phyloP scores from a whole-genome alignment of 805 yeast species.

The Lipomyces mesembrius region DNA sequence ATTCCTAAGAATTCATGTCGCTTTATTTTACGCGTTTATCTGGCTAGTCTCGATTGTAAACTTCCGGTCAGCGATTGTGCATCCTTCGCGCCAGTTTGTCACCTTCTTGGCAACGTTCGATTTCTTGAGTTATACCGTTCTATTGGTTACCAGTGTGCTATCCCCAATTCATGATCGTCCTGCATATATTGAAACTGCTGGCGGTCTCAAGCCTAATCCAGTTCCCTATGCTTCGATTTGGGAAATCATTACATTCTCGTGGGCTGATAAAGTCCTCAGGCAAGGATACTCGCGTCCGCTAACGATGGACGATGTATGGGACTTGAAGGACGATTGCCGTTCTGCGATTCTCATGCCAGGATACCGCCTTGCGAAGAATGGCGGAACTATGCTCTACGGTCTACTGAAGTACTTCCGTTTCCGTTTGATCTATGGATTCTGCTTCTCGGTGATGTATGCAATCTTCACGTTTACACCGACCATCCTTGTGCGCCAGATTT shows the following conservation, averaged over 20 bases:
- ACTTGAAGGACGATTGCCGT: conserved; percentile 76
- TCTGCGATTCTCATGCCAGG: conserved; percentile 67
- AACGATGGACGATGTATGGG: conserved; percentile 76
- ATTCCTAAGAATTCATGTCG: conserved; percentile 40
- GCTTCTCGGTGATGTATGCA: conserved; percentile 27
- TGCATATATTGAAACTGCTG: conserved; percentile 49
- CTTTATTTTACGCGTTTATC: conserved; percentile 37
- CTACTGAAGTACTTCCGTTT: conserved; percentile 17
- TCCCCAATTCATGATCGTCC: conserved; percentile 73
- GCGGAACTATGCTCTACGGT: conserved; percentile 28
- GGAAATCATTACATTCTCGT: conserved; percentile 67
- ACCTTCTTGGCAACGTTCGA: conserved; percentile 33
- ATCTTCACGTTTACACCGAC: conserved; percentile 77
- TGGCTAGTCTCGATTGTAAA: conserved; percentile 33
- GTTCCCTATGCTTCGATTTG: conserved; percentile 70
- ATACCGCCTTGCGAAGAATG: conserved; percentile 23
- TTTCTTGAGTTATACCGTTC: conserved; percentile 51
- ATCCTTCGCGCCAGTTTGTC: conserved; percentile 37
- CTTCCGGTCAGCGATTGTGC: conserved; percentile 41
- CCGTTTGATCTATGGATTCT: conserved; percentile 22
- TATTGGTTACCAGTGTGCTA: conserved; percentile 58
- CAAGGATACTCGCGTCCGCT: conserved; percentile 63
- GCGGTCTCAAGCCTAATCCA: conserved; percentile 69
- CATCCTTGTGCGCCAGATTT: conserved; percentile 70
- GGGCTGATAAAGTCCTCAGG: conserved; percentile 75